Conservation (phyloP, 768 basidiomycete species). For the Terana coerulea region DNA sequence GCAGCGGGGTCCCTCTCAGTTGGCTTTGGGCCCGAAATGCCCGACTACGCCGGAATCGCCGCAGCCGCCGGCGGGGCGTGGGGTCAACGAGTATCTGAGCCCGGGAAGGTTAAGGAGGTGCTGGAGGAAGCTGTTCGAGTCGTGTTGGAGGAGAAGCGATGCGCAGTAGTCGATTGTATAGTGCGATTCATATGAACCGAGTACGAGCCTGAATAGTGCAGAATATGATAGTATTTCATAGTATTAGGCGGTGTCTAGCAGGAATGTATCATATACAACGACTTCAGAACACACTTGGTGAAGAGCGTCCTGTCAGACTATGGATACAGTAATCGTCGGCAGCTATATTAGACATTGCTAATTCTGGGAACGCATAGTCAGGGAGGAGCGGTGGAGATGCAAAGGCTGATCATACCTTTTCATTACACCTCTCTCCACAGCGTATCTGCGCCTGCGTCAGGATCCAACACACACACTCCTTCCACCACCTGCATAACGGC, state of each 20-base stretch:
- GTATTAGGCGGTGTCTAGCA: too few species aligned
- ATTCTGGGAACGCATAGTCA: too few species aligned
- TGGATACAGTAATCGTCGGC: constrained; percentile 14
- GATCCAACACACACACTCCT: constrained; percentile 17
- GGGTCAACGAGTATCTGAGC: constrained; percentile 40
- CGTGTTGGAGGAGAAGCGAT: constrained; percentile 54
- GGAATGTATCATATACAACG: background rate
- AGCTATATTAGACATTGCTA: too few species aligned
- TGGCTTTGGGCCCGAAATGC: constrained; percentile 59
- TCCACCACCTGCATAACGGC: constrained; percentile 17
- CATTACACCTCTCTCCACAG: constrained; percentile 23
- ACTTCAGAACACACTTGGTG: background rate
- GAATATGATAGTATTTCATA: too few species aligned
- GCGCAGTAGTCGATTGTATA: constrained; percentile 64
- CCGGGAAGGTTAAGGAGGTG: constrained; percentile 29
- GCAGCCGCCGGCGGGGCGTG: constrained; percentile 67
- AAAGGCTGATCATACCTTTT: background rate
- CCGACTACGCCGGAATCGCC: constrained; percentile 61
- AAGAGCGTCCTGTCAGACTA: constrained; percentile 1
- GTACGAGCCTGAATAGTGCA: too few species aligned
- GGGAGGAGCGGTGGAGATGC: background rate
- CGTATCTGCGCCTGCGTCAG: constrained; percentile 17
- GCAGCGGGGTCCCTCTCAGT: constrained; percentile 48
- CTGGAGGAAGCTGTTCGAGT: constrained; percentile 49
- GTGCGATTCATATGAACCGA: constrained; percentile 18